Base-by-base conservation (phyloP, 129 eudicot genomes). In the Pseudognaphalium luteoalbum region DNA sequence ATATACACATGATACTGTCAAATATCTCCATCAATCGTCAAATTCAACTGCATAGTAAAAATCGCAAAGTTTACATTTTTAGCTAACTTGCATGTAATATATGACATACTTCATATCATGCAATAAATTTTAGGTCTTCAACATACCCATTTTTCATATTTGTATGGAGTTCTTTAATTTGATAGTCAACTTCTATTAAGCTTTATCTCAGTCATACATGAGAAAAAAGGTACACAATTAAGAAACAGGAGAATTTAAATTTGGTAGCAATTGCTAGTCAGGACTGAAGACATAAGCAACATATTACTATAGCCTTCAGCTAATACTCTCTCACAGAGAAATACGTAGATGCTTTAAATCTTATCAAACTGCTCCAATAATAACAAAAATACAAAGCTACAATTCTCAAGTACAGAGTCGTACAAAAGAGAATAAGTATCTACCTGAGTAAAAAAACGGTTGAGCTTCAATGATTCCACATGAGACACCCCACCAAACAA, bases 391-490 rank as follows among this genome's bases (percentile, higher is more conserved):
- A 68, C 21, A 57, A 68, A 16, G 6, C 69, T 68, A 68, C 81
- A 39, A 6, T 1, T 39, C 47, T 39, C 8, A 34, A 39, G 47
- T 39, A 39, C 17, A 3, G 21, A 52, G 17, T 12, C n/a, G 3
- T 28, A 39, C 34, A 29, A 16, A 17, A 17, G 19, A 29, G 52
- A 70, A 47, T 32, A 39, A 11, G 50, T 15, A 69, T 19, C 6
- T 78, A 78, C 82, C 82, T 62, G 56, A 35, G 47, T 4, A 17
- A 51, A 70, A 50, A 11, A 61, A 17, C 8, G 28, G 41, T 22
- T 61, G 21, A 61, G n/a, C 17, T 70, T 69, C 54, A 78, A 70
- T 41, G 63, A 61, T 71, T 78, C 82, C 64, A 70, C 57, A 62
- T 70, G 57, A 16, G 82, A 78, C 61, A 60, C 21, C 30, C 54